Base-by-base conservation (phyloP, 1,284 basidiomycete species). In the Takashimella koratensis region DNA sequence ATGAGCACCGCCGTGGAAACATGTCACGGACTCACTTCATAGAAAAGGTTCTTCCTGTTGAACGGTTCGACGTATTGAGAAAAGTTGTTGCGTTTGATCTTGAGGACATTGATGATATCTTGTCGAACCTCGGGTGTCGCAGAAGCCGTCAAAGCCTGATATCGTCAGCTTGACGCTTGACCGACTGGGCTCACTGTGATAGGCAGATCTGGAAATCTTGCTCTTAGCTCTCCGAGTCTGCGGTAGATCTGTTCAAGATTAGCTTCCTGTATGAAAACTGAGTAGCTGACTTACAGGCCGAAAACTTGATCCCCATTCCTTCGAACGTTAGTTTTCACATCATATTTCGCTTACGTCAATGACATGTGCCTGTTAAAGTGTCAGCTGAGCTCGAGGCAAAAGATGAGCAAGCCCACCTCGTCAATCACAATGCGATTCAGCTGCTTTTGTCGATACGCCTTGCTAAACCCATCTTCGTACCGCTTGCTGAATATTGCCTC, bases 241-340 rank as follows among this genome's bases (percentile, higher is more conserved):
- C 86, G 78, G 67, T 90, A 93, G 47, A 87, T 84, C 67, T 73
- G 55, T 13, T n/a, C 53, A 25, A n/a, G 4, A 22, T 27, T 25
- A 45, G 51, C 5, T n/a, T 11, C 8, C 10, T 2, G 22, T 13
- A 23, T 16, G 25, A 22, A 25, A 10, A 10, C 12, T 21, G 2
- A 19, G 26, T 0, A 2, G 4, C 8, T 8, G 19, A 52, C 64
- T 45, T 52, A 71, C 70, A 24, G 75, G 79, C 26, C 89, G 81
- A 65, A 92, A 90, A 51, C 87, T 83, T 47, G 86, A 86, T 0
- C 88, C 89, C 89, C 89, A 91, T 79, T 90, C 88, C 86, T 88
- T 59, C 22, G 21, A 11, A 20, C 10, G 16, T 36, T 16, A 36
- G 16, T 36, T 16, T 36, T 36, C 30, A 16, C 30, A 8, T 36